These are phyloP conservation scores for Wickerhamomyces kurtzmanii DNA, from an alignment of 805 yeast species.

Conservation along the genomic window DNA sequence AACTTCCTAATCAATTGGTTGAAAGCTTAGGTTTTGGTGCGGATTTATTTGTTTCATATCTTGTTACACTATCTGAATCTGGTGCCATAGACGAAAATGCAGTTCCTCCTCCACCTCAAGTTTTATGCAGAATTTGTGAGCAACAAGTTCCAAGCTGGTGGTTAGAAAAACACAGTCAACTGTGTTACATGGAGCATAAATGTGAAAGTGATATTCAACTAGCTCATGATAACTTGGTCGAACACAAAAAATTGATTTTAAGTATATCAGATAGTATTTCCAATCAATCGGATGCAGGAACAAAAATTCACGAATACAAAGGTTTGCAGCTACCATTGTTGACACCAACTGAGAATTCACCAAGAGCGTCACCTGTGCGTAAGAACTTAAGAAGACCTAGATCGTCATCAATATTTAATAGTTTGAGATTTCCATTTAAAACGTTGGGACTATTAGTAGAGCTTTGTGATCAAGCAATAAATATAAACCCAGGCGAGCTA, in stretches of 20 bases:
- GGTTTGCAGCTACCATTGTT: slow-evolving; percentile 37
- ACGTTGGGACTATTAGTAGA: slow-evolving; percentile 48
- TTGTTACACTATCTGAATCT: slow-evolving; percentile 51
- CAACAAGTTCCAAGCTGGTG: slow-evolving; percentile 92
- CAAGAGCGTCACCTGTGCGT: slow-evolving; percentile 13
- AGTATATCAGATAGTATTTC: slow-evolving; percentile 21
- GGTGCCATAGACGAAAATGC: slow-evolving; percentile 53
- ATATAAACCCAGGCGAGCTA: slow-evolving; percentile 64
- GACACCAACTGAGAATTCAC: slow-evolving; percentile 7
- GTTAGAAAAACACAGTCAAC: slow-evolving; percentile 83
- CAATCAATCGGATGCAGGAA: slow-evolving; percentile 12
- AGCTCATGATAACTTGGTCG: slow-evolving; percentile 67
- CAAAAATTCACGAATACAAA: slow-evolving; percentile 38
- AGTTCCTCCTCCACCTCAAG: slow-evolving; percentile 73
- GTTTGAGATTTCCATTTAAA: slow-evolving; percentile 50
- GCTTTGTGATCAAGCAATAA: slow-evolving; percentile 65
- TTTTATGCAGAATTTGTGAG: slow-evolving; percentile 89
- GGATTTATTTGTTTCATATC: slow-evolving; percentile 68
- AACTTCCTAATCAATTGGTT: slow-evolving; percentile 61
- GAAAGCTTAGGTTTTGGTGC: slow-evolving; percentile 84
- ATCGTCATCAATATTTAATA: slow-evolving; percentile 29
- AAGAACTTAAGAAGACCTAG: slow-evolving; percentile 27
- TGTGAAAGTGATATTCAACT: slow-evolving; percentile 67
- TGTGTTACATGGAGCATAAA: slow-evolving; percentile 79
- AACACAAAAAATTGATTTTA: slow-evolving; percentile 48